Percentiles rank a stretch among this genome's conserved stretches.
phyloP scores from a whole-genome alignment of 176 grass and related monocot genomes.

The Carex myosuroides region DNA sequence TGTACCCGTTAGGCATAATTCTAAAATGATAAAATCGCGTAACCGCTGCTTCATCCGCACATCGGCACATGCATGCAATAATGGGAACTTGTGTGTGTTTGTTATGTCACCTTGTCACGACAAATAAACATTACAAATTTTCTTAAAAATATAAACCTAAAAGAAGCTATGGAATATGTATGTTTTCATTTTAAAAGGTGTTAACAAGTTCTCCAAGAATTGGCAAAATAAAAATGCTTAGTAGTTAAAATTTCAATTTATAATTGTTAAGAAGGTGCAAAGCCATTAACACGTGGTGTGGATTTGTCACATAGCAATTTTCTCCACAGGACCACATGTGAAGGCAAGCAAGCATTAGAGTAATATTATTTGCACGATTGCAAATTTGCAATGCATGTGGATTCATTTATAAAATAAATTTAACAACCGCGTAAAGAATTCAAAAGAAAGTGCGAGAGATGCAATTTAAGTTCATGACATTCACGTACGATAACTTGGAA shows the following conservation, averaged over 20 bases:
- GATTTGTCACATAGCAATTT: background rate
- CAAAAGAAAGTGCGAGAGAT: background rate
- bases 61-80: background rate
- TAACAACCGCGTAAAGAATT: background rate
- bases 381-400: constrained; percentile 5
- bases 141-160: too few relatives aligned
- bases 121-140: background rate
- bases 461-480: constrained; percentile 10
- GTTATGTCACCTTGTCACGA: background rate
- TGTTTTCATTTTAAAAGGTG: too few relatives aligned
- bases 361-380: constrained; percentile 4
- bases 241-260: too few relatives aligned
- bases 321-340: background rate
- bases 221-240: too few relatives aligned
- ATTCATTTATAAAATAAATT: background rate
- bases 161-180: too few relatives aligned
- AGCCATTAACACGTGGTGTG: background rate
- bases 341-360: background rate
- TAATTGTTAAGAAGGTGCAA: background rate
- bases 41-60: background rate
- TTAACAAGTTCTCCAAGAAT: background rate
- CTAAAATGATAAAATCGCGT: background rate
- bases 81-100: constrained; percentile 6
- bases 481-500: background rate
- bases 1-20: background rate